Base-by-base conservation (phyloP, 148 eudicot species). In the Fagopyrum esculentum region DNA sequence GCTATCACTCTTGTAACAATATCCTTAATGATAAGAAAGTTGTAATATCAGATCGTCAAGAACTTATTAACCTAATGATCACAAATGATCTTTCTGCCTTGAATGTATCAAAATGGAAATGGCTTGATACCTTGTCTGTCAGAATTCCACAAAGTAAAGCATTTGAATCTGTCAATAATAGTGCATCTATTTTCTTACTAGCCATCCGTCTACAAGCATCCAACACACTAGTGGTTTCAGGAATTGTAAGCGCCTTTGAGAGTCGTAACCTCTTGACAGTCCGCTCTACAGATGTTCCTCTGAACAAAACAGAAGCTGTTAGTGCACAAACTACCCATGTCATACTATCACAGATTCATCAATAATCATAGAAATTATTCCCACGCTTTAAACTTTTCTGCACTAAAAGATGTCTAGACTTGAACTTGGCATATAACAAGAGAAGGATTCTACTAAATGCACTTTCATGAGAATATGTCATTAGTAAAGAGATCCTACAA, bases 121-220 rank as follows among this genome's bases (percentile, higher is more conserved):
- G 40, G 73, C 57, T 22, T 44, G 46, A 76, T 72, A 95, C 99
- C 97, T 92, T 95, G 80, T 95, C 99, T 45, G 97, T 95, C 57
- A 95, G 84, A 75, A 95, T 95, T 72, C 98, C 98, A 82, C 97
- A 92, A 71, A 95, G 91, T 81, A 95, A 85, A 50, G 97, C 92
- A 81, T 92, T 90, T 22, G 94, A 90, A 83, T 95, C 99, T 3
- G 99, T 95, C 80, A 95, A 81, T 79, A 95, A 83, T 63, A 95
- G 80, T 45, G 99, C 99, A 89, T 95, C 97, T 74, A 89, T 90
- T 80, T 91, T 83, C 56, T 93, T 95, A 76, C 93, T 85, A 82
- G 92, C 94, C 99, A 95, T 95, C 60, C 87, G 78, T 40, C 92
- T 91, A 75, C 99, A 95, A 80, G 99, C 99, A 81, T 95, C 99